Conservation (phyloP, 2,329 filamentous ascomycete species). For the Colletotrichum brevisporum region DNA sequence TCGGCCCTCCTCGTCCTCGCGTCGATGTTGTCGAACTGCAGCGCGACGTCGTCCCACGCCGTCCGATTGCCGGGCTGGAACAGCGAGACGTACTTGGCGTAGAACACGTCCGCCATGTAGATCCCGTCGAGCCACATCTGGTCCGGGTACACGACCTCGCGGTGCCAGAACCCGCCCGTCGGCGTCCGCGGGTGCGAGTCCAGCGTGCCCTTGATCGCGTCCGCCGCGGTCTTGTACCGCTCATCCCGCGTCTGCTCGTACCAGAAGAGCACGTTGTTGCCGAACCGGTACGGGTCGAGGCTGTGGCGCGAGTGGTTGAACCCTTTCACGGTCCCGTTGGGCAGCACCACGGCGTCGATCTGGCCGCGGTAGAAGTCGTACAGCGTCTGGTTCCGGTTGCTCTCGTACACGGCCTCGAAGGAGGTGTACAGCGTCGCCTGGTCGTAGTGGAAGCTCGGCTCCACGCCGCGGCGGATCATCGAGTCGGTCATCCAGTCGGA, state of each 20-base stretch:
- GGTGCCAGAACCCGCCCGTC: constrained; percentile 69
- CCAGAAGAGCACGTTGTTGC: constrained; percentile 65
- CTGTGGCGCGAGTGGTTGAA: constrained; percentile 65
- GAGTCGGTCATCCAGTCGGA: constrained; percentile 61
- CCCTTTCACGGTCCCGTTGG: constrained; percentile 61
- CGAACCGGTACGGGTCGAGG: constrained; percentile 67
- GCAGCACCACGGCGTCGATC: constrained; percentile 61
- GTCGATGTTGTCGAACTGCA: constrained; percentile 62
- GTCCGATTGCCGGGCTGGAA: constrained; percentile 55
- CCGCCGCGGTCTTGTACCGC: constrained; percentile 65
- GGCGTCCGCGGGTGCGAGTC: constrained; percentile 64
- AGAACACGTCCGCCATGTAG: constrained; percentile 63
- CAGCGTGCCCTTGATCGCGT: constrained; percentile 60
- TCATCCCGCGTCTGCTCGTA: constrained; percentile 60
- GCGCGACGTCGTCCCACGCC: constrained; percentile 60
- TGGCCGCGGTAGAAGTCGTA: constrained; percentile 59
- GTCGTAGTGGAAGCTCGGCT: constrained; percentile 58
- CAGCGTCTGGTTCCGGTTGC: constrained; percentile 59
- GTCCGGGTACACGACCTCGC: constrained; percentile 59
- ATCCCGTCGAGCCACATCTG: constrained; percentile 73
- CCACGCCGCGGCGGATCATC: constrained; percentile 57
- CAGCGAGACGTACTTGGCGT: constrained; percentile 55
- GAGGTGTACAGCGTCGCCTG: constrained; percentile 62
- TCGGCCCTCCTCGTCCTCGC: constrained; percentile 54
- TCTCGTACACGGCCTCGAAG: constrained; percentile 60